Percentiles rank a stretch among this genome's conserved stretches.
These are phyloP conservation scores for Leptodontidium sp. DNA, from an alignment of 2,329 filamentous ascomycete species.

Conservation along the genomic window DNA sequence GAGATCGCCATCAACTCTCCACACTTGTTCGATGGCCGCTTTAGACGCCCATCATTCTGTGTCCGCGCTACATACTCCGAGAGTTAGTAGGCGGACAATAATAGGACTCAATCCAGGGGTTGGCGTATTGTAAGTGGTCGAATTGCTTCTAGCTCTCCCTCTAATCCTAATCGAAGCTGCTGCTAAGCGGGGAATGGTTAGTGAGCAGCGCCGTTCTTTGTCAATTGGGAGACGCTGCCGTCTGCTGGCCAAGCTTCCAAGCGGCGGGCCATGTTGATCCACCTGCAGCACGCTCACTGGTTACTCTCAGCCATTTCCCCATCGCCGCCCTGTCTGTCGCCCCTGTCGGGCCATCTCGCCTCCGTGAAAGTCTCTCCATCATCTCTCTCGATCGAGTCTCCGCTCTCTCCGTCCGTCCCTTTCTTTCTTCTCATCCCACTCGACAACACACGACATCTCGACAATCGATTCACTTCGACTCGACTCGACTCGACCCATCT, in stretches of 20 bases:
- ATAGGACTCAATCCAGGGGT: constrained; percentile 10
- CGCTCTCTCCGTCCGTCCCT: neutral
- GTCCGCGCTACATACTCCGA: neutral
- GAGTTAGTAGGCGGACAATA: constrained; percentile 6
- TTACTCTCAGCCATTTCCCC: no score
- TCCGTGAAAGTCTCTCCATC: constrained; percentile 20
- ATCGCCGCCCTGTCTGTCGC: neutral
- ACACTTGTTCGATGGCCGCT: constrained; percentile 2
- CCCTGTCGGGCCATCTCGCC: constrained; percentile 16
- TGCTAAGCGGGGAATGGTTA: constrained; percentile 9
- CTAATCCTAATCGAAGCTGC: neutral
- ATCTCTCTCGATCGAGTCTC: constrained; percentile 9
- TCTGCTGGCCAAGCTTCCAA: neutral
- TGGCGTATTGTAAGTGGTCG: neutral
- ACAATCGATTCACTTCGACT: constrained; percentile 21
- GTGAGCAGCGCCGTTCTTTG: neutral
- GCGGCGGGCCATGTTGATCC: constrained; percentile 12
- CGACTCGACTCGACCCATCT: neutral
- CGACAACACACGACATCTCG: constrained; percentile 18
- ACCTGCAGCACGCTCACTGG: neutral
- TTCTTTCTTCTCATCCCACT: constrained; percentile 16
- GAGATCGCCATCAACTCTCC: constrained; percentile 15
- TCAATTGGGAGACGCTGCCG: neutral
- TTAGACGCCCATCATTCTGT: neutral
- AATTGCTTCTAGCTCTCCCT: neutral